Base-by-base conservation (phyloP, 352 stramenopile genomes). In the Globisporangium nunn region DNA sequence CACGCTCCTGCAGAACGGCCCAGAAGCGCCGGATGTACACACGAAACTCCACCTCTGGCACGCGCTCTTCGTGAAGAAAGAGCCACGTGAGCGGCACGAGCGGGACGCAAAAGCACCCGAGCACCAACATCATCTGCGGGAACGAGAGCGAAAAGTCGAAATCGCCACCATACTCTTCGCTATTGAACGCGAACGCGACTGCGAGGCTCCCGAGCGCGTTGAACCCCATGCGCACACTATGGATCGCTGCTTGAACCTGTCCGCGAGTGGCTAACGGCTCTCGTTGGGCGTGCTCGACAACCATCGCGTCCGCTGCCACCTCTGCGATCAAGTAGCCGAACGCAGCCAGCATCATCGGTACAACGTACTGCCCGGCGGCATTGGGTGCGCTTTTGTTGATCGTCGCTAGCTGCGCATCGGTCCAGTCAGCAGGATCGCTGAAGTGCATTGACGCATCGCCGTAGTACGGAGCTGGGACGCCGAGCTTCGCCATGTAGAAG, bases 291-390 rank as follows among this genome's bases (percentile, higher is more conserved):
- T 74, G 68, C 63, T 89, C 76, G 10, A 92, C 78, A 5, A 81
- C 68, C 41, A 89, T 69, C 0, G 83, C 76, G 31, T 91, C 80
- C 3, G 75, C 68, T 1, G 78, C 63, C 12, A 86, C 76, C 37
- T 91, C 75, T 1, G 71, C 61, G 23, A 87, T 40, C 17, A 91
- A 54, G 60, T 81, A 91, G 10, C 81, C 78, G 50, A 88, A 81
- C 0, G 76, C 60, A 10, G 75, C 71, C 18, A 88, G 62, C 78
- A 87, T 88, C 78, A 89, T 87, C 12, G 70, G 73, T 40, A 88
- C 66, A 30, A 91, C 70, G 40, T 85, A 87, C 39, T 67, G 68
- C 18, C 62, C 66, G 4, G 72, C 77, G 2, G 66, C 61, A 45
- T 78, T 59, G 10, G 72, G 62, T 7, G 74, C 71, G 12, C 57